Conservation (phyloP, 192 early-diverging fungal species). For the Coemansia sp. region DNA sequence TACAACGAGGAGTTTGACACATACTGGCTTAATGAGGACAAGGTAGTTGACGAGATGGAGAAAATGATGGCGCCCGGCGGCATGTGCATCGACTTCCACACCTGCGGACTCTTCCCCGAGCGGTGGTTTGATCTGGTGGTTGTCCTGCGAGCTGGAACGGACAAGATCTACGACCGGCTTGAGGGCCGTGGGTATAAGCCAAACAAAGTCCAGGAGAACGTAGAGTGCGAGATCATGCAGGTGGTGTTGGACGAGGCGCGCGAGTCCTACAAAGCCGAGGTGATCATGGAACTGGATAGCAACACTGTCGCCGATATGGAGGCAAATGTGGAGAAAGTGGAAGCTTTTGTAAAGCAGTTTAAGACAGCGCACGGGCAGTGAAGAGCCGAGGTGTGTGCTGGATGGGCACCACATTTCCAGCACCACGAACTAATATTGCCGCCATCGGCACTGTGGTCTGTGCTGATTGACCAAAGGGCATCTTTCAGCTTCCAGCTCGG, state of each 20-base stretch:
- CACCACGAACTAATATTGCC: background rate
- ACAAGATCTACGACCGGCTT: conserved; percentile 77
- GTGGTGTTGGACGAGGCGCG: conserved; percentile 86
- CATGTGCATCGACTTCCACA: conserved; percentile 90
- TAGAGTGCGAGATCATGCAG: conserved; percentile 98
- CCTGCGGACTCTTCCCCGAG: conserved; percentile 95
- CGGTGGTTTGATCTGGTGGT: conserved; percentile 97
- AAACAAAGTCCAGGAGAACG: conserved; percentile 89
- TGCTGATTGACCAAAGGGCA: background rate
- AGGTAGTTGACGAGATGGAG: conserved; percentile 92
- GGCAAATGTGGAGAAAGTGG: conserved; percentile 77
- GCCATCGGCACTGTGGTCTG: background rate
- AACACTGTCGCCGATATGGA: conserved; percentile 90
- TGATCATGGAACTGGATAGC: conserved; percentile 78
- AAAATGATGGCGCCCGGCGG: conserved; percentile 74
- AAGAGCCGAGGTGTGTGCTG: background rate
- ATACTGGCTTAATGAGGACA: conserved; percentile 90
- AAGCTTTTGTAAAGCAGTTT: conserved; percentile 63
- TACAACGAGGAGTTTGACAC: conserved; percentile 84
- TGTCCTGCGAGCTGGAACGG: conserved; percentile 80
- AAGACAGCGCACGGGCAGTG: conserved; percentile 12
- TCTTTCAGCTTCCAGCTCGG: background rate
- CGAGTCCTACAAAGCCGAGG: conserved; percentile 77
- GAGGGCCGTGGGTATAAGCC: conserved; percentile 72
- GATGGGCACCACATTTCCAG: background rate